A percentile compares a stretch with the other conserved stretches of the same genome.
Evolutionary conservation across 768 basidiomycete species (phyloP).

Genomic region (Rhizopogon roseolus): DNA sequence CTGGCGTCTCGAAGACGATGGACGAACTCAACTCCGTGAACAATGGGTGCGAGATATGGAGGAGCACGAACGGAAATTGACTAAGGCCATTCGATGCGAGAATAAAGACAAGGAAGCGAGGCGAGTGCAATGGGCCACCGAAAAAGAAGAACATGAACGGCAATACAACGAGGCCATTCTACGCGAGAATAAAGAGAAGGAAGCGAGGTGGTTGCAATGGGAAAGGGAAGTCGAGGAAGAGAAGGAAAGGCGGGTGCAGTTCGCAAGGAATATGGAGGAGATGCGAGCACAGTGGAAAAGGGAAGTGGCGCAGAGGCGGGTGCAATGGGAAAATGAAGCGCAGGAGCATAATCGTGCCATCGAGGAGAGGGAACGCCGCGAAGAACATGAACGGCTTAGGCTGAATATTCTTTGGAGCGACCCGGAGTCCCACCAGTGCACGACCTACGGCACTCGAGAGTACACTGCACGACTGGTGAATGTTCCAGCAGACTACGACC

Average conservation of each 20-base stretch:
- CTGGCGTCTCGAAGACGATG: constrained; percentile 17
- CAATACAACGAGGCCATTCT: too few species aligned
- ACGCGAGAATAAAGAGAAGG: too few species aligned
- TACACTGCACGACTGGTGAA: constrained; percentile 27
- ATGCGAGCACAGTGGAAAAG: too few species aligned
- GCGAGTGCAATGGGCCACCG: constrained; percentile 10
- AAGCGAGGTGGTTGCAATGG: too few species aligned
- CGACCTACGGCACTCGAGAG: constrained; percentile 20
- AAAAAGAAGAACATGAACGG: constrained; percentile 10
- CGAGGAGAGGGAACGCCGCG: constrained; percentile 11
- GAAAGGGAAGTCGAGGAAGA: too few species aligned
- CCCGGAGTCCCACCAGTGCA: constrained; percentile 17
- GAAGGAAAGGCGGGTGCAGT: too few species aligned
- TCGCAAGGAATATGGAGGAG: too few species aligned
- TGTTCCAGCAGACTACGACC: constrained; percentile 17
- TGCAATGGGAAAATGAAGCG: constrained; percentile 14
- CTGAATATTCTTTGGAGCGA: constrained; percentile 19
- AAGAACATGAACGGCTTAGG: constrained; percentile 15
- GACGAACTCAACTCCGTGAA: background rate
- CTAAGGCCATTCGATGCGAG: too few species aligned
- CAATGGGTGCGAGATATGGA: background rate
- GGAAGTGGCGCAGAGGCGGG: too few species aligned
- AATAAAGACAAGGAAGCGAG: too few species aligned
- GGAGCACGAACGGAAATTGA: background rate
- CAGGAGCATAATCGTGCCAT: constrained; percentile 11